Evolutionary conservation across 2,329 filamentous ascomycete species (phyloP).

Genomic region (Diaporthe ilicicola): DNA sequence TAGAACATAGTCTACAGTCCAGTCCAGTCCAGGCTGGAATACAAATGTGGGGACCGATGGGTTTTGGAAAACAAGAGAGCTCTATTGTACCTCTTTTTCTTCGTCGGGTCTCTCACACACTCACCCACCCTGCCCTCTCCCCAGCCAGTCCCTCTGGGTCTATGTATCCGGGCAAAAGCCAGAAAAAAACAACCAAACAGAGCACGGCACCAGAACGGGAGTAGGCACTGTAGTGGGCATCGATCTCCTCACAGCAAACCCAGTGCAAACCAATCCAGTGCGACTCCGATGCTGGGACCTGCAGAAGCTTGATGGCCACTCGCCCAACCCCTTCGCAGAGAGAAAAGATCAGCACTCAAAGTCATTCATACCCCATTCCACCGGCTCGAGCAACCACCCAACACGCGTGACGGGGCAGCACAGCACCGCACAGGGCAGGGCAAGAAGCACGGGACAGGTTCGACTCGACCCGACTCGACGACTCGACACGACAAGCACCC

Average conservation of each 20-base stretch:
- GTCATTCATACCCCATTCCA: conserved; percentile 3
- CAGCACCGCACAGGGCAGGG: neutral
- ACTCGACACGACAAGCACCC: neutral
- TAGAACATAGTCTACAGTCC: no score
- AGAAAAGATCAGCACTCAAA: conserved; percentile 16
- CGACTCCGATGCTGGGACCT: conserved; percentile 9
- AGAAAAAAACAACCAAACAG: neutral
- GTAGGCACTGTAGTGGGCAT: neutral
- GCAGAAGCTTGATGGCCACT: conserved; percentile 23
- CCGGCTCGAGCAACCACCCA: neutral
- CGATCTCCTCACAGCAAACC: neutral
- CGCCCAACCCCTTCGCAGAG: neutral
- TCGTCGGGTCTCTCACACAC: neutral
- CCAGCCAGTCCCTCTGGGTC: no score
- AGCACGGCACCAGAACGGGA: neutral
- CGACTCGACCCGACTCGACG: neutral
- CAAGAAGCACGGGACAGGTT: neutral
- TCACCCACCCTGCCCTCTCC: neutral
- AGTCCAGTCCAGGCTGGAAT: neutral
- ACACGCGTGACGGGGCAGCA: neutral
- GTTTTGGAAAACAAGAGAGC: neutral
- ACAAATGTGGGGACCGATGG: neutral
- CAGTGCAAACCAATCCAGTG: conserved; percentile 5
- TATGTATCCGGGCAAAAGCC: no score
- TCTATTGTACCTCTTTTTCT: neutral